Evolutionary conservation across 225 moss, liverwort and hornwort species (phyloP), one percentile per base, ranked within the genome.

Genomic region (Anthoceros angustus): DNA sequence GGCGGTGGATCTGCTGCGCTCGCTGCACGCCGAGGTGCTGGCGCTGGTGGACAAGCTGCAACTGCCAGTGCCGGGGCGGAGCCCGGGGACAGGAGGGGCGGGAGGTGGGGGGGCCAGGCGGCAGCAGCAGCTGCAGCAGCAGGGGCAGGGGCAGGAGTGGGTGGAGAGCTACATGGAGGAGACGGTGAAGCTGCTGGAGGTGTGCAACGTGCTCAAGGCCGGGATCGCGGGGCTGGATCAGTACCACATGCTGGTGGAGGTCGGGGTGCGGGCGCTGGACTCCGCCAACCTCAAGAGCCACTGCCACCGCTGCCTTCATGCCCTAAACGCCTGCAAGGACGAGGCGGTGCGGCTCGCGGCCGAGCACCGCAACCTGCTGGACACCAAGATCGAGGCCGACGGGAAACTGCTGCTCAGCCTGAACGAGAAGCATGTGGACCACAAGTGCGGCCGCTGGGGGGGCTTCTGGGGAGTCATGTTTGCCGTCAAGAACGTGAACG

Each of bases 81-180:
- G n/a, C n/a, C n/a, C n/a, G n/a, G n/a, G n/a, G n/a, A n/a, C n/a
- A n/a, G n/a, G n/a, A n/a, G n/a, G n/a, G n/a, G n/a, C n/a, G n/a
- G n/a, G n/a, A n/a, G n/a, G n/a, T n/a, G n/a, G n/a, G n/a, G n/a
- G n/a, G n/a, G n/a, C n/a, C n/a, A n/a, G n/a, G n/a, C n/a, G n/a
- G n/a, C n/a, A n/a, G n/a, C n/a, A n/a, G n/a, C n/a, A n/a, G n/a
- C n/a, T n/a, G n/a, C n/a, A n/a, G n/a, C n/a, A n/a, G 66, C 24
- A 74, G 70, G 12, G 69, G 68, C 14, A 74, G 67, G 67, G 76
- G 73, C n/a, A 76, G n/a, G 78, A 78, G 66, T 82, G 82, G 82
- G 60, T 82, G 71, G 76, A 82, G 48, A 76, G 78, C 66, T 82
- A 82, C 66, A 78, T 79, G 78, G 76, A 79, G 64, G 82, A 82